A percentile compares a stretch with the other conserved stretches of the same genome.
phyloP scores from a whole-genome alignment of 2,329 filamentous ascomycete genomes.

The Dactylellina drechsleri region DNA sequence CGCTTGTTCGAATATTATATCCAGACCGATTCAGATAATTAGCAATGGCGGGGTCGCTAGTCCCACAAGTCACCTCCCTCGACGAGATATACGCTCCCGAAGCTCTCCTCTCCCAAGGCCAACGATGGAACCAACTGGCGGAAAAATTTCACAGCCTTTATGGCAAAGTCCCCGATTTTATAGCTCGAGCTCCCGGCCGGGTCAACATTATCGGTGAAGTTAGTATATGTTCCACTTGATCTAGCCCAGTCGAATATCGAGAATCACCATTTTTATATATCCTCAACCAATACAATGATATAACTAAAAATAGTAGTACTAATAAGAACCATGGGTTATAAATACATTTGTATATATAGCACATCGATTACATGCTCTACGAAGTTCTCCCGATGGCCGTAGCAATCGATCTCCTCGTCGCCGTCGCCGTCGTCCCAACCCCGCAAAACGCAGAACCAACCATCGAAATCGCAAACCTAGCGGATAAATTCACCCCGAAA shows the following conservation, averaged over 20 bases:
- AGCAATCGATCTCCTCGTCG: conserved; percentile 87
- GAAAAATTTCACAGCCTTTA: conserved; percentile 76
- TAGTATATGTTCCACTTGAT: conserved; percentile 1
- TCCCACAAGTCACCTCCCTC: conserved; percentile 79
- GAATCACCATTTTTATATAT: too few relatives aligned
- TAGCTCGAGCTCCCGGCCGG: conserved; percentile 88
- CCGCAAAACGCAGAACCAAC: conserved; percentile 69
- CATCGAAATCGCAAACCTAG: conserved; percentile 82
- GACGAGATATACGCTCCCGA: conserved; percentile 84
- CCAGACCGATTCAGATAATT: neutral
- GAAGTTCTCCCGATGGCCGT: conserved; percentile 96
- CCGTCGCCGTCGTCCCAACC: conserved; percentile 67
- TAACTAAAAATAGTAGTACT: neutral
- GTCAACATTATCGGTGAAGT: conserved; percentile 96
- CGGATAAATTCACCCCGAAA: conserved; percentile 77
- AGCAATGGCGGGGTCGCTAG: conserved; percentile 60
- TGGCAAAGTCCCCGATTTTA: conserved; percentile 77
- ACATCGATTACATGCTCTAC: conserved; percentile 98
- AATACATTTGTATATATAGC: conserved; percentile 62
- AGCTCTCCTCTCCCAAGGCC: conserved; percentile 73
- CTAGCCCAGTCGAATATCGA: too few relatives aligned
- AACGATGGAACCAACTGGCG: conserved; percentile 80
- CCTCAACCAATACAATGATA: neutral
- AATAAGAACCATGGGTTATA: neutral
- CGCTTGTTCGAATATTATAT: too few relatives aligned